Evolutionary conservation across 2,329 filamentous ascomycete species (phyloP).

Genomic region (Curvularia lunata): DNA sequence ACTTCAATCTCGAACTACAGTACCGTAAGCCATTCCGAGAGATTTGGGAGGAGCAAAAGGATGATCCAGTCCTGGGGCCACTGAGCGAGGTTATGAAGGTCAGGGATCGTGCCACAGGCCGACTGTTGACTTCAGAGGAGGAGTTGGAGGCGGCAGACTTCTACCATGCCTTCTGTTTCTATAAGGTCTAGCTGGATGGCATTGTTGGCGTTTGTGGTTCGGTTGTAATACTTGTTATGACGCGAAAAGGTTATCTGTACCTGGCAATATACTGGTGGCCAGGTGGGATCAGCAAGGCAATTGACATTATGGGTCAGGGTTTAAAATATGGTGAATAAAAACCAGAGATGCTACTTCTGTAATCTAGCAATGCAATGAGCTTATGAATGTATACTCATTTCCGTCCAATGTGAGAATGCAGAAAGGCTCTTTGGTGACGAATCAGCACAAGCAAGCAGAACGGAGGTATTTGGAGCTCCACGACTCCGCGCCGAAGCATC

Average conservation of each 20-base stretch:
- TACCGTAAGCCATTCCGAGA: conserved; percentile 91
- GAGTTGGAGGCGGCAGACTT: conserved; percentile 88
- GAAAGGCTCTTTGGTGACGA: not conserved
- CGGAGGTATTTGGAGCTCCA: not conserved
- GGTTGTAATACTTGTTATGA: not conserved
- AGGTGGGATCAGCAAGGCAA: not conserved
- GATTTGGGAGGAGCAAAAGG: conserved; percentile 90
- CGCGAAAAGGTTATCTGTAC: not conserved
- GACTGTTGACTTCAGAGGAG: conserved; percentile 75
- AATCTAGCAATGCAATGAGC: not conserved
- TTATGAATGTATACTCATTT: not conserved
- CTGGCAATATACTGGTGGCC: not conserved
- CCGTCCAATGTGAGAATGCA: not conserved
- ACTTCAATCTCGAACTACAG: conserved; percentile 94
- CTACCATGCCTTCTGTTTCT: conserved; percentile 95
- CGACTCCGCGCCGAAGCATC: not conserved
- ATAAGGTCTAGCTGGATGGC: conserved; percentile 71
- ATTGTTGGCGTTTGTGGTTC: conserved; percentile 9
- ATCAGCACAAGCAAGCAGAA: not conserved
- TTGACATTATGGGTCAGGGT: not conserved
- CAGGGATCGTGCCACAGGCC: conserved; percentile 69
- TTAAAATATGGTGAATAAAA: not conserved
- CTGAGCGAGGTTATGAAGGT: conserved; percentile 97
- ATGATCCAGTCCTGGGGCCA: conserved; percentile 78
- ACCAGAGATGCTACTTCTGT: not conserved